Percentiles rank a stretch among this genome's conserved stretches.
These are phyloP conservation scores for Chara braunii DNA, from an alignment of 139 green algal species.

Conservation along the genomic window DNA sequence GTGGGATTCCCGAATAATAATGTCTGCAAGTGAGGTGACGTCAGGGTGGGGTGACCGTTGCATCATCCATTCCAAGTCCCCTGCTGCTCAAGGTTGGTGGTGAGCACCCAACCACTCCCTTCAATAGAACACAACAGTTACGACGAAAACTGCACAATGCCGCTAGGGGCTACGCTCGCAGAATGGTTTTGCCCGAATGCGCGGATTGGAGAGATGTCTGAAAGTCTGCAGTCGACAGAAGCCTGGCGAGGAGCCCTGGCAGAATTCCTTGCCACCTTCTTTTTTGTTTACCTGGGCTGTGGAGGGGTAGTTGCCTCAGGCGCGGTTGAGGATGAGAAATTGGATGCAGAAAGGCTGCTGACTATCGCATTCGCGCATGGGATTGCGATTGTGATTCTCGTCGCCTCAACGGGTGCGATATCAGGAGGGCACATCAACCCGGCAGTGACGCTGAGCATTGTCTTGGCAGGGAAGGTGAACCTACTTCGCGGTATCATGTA, in stretches of 20 bases:
- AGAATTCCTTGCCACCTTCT: conserved; percentile 1
- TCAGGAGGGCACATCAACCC: conserved; percentile 41
- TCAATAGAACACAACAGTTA: too few relatives aligned
- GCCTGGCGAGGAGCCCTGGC: background rate
- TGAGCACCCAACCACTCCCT: too few relatives aligned
- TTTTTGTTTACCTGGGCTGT: background rate
- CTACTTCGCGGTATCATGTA: conserved; percentile 15
- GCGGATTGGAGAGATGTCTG: too few relatives aligned
- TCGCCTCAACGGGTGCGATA: conserved; percentile 15
- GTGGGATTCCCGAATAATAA: too few relatives aligned
- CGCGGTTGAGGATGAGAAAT: background rate
- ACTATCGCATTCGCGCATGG: conserved; percentile 26
- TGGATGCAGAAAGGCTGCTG: conserved; percentile 17
- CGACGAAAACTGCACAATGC: too few relatives aligned
- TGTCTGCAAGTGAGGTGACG: too few relatives aligned
- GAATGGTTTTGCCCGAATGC: too few relatives aligned
- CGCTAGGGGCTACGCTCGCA: too few relatives aligned
- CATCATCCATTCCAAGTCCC: too few relatives aligned
- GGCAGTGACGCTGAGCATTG: conserved; percentile 27
- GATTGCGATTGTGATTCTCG: conserved; percentile 28
- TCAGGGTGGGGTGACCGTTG: too few relatives aligned
- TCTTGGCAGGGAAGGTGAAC: conserved; percentile 31
- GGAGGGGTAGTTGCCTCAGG: background rate
- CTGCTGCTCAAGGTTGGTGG: too few relatives aligned
- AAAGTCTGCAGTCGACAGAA: background rate